Base-by-base conservation (phyloP, 805 yeast genomes). In the Kazachstania taianensis region DNA sequence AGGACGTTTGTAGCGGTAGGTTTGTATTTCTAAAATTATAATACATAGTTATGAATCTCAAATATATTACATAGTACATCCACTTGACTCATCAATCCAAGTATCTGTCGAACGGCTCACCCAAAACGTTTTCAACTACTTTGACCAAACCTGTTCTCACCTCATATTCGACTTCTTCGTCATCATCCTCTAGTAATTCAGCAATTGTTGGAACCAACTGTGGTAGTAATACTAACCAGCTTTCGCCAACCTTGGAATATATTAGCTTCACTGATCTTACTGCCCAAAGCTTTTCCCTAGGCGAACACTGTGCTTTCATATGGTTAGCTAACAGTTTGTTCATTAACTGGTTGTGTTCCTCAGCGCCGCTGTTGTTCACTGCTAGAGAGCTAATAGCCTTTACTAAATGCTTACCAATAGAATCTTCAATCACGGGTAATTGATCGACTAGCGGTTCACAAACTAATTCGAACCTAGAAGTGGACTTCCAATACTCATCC, bases 181-280 rank as follows among this genome's bases (percentile, higher is more conserved):
- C 94, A 41, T 92, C 97, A 55, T 87, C 97, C 54, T 92, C 99
- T 43, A 92, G 68, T 39, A 92, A 64, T 62, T 92, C 99, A 6
- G 97, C 96, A 57, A 92, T 84, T 41, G 84, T 72, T 23, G 99
- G 99, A 43, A 92, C 94, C 48, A 92, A 70, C 54, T 87, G 96
- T 17, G 98, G 98, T 49, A 92, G 68, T 65, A 82, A 70, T 23
- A 80, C 66, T 45, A 92, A 70, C 98, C 97, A 92, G 56, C 78
- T 84, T 50, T 92, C 97, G 37, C 97, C 96, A 49, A 86, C 80
- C 65, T 82, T 82, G 45, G 82, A 81, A 69, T 86, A 92, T 22
- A 92, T 75, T 18, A 76, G 67, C 59, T 83, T 84, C 56, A 92
- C 70, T 2, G 83, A 67, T 55, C 79, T 75, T 36, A 84, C 72